Base-by-base conservation (phyloP, 805 yeast genomes). In the Pichia ethanolica region DNA sequence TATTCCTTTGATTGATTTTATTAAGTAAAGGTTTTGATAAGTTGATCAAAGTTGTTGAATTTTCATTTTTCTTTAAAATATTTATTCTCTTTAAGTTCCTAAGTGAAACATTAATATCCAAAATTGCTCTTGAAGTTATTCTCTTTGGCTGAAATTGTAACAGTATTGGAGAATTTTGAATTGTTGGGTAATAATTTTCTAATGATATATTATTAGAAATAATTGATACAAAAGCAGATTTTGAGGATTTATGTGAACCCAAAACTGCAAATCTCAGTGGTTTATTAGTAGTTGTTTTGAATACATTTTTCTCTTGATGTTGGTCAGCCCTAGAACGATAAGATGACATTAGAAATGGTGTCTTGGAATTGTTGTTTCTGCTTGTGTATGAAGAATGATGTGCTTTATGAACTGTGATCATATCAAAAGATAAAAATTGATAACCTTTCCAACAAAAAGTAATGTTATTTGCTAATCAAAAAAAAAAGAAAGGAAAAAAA, bases 131-230 rank as follows among this genome's bases (percentile, higher is more conserved):
- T 0, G 79, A 67, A 14, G 61, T 53, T 0, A 53, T 55, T 12
- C 68, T 59, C 14, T 58, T 58, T 0, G 90, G 81, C 6, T 59
- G 62, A 58, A 71, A 85, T 20, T 78, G 79, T 51, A 82, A 72
- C 38, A 84, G 61, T 49, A 80, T 70, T 28, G 88, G 79, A 5
- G 77, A 77, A 50, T 81, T 80, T 48, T 73, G 76, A 41, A 76
- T 70, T 4, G 91, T 86, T 5, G 93, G 95, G 57, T 86, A 86
- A 61, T 86, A 83, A 0, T 85, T 84, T 51, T 83, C 89, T 45
- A 79, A 42, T 1, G 67, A 62, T 42, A 60, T 59, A 41, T 57
- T 55, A 43, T 61, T 63, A 39, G 61, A 49, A 25, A 64, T 49
- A 14, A 63, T 63, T 3, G 69, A 65, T 2, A 63, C 59, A 8